Percentiles rank a stretch among this genome's conserved stretches.
Evolutionary conservation across 192 early-diverging fungal species (phyloP).

Genomic region (Linnemannia exigua): DNA sequence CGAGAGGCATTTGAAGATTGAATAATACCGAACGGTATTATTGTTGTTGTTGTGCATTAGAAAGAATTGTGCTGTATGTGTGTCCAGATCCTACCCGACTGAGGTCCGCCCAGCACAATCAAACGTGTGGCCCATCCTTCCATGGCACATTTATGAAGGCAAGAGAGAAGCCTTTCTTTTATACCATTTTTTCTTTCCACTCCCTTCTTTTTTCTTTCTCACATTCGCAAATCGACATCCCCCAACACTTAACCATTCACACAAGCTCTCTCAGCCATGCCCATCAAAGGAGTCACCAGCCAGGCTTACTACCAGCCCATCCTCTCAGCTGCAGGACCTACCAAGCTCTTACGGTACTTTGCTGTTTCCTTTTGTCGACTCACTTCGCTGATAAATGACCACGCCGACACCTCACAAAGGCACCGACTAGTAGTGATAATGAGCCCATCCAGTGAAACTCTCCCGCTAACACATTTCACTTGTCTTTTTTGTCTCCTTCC

Average conservation of each 20-base stretch:
- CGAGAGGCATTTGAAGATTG: too few relatives aligned
- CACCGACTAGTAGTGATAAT: background rate
- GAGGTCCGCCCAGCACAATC: too few relatives aligned
- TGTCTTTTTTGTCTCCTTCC: background rate
- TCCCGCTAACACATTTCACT: background rate
- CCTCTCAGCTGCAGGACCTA: constrained; percentile 37
- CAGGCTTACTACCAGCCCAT: constrained; percentile 44
- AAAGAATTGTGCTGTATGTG: too few relatives aligned
- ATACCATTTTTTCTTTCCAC: background rate
- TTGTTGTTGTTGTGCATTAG: too few relatives aligned
- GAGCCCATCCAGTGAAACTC: background rate
- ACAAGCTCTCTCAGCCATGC: constrained; percentile 19
- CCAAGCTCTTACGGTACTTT: constrained; percentile 48
- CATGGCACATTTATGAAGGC: too few relatives aligned
- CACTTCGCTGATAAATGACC: background rate
- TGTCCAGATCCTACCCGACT: too few relatives aligned
- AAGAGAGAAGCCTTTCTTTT: too few relatives aligned
- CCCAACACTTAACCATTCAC: background rate
- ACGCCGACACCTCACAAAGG: background rate
- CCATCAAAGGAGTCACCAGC: constrained; percentile 50
- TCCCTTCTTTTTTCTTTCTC: background rate
- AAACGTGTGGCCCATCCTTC: too few relatives aligned
- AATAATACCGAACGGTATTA: too few relatives aligned
- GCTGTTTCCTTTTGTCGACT: background rate
- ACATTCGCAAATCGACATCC: background rate